These are phyloP conservation scores for Thraustochytrium sp. DNA, from an alignment of 352 stramenopile genomes.

Conservation along the genomic window DNA sequence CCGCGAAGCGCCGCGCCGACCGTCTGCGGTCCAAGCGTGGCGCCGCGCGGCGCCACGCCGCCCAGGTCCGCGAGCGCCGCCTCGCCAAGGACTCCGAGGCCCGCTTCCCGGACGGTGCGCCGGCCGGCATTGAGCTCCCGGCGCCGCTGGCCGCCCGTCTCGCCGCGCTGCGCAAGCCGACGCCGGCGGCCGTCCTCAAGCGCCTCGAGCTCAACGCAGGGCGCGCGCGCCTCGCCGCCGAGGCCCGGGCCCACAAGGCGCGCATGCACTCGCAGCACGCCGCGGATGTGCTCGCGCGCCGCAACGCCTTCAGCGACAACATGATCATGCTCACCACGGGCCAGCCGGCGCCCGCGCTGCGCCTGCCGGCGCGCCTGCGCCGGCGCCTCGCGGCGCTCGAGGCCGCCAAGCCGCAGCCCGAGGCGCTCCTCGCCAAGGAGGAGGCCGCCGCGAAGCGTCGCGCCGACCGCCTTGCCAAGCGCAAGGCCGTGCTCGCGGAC, in stretches of 20 bases:
- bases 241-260: neutral
- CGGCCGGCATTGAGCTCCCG: neutral
- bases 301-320: neutral
- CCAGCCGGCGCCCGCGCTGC: neutral
- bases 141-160: neutral
- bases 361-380: neutral
- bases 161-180: neutral
- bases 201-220: neutral
- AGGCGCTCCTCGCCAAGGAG: neutral
- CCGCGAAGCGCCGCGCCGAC: neutral
- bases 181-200: neutral
- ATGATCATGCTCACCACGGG: slow-evolving; percentile 6
- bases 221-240: neutral
- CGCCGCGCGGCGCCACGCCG: neutral
- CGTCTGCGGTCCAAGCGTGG: neutral
- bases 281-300: neutral
- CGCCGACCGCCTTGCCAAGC: neutral
- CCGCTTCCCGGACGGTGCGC: neutral
- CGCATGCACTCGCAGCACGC: neutral
- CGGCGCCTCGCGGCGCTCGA: neutral
- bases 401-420: neutral
- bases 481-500: neutral
- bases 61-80: neutral
- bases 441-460: neutral
- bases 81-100: neutral